Base-by-base conservation (phyloP, 805 yeast species). In the Hagleromyces aurorensis region DNA sequence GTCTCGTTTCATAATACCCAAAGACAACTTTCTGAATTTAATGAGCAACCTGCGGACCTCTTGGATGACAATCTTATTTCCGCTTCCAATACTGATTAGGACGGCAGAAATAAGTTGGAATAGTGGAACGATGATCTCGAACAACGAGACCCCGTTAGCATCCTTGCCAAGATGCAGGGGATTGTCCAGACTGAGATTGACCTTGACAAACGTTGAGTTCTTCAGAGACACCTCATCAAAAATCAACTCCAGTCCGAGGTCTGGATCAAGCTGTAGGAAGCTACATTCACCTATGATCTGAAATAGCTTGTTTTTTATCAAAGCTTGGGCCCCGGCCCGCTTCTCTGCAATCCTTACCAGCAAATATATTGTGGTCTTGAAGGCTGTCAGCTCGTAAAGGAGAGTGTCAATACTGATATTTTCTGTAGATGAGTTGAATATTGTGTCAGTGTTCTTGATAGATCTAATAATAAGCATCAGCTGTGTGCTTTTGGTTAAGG, bases 291-390 rank as follows among this genome's bases (percentile, higher is more conserved):
- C 69, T 30, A 87, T 62, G 1, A 72, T 62, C 11, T 73, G 68
- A 51, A 86, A 77, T 6, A 89, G 52, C 28, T 79, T 89, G 42
- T 79, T 70, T 44, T 84, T 85, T 14, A 86, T 56, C 30, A 89
- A 60, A 32, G 76, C 78, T 28, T 72, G 71, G 0, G 96, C 86
- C 3, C 98, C 97, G 6, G 52, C 48, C 38, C 82, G 72, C 0
- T 81, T 72, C 47, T 80, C 84, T 0, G 93, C 84, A 8, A 89
- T 68, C 41, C 91, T 69, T 1, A 77, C 66, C 37, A 89, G 59
- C 27, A 87, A 67, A 34, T 76, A 75, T 23, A 84, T 51, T 0
- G 80, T 72, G 0, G 89, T 67, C 43, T 79, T 81, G 59, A 79
- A 80, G 1, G 83, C 78, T 0, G 91, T 80, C 16, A 83, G 54